A percentile compares a stretch with the other conserved stretches of the same genome.
Conservation (phyloP, 495 filamentous ascomycete genomes). For the Hypoxylon perforatum region DNA sequence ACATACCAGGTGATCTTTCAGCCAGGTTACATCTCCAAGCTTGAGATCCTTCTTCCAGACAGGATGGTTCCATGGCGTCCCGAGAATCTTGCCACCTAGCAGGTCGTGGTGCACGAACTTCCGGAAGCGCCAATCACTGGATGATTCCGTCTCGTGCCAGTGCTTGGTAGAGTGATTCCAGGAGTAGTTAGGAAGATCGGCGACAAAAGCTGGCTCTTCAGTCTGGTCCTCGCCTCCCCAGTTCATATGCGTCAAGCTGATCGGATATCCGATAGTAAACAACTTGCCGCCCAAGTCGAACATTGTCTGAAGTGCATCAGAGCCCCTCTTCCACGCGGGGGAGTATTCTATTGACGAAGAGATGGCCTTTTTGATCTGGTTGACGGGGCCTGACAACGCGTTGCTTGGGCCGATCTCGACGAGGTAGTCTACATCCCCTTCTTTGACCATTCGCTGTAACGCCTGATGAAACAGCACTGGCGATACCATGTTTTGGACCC, state of each 20-base stretch:
- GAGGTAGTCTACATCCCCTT: conserved; percentile 39
- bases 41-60: conserved; percentile 47
- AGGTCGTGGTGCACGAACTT: conserved; percentile 34
- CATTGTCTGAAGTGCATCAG: conserved; percentile 35
- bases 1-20: conserved; percentile 42
- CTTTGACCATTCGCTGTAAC: conserved; percentile 24
- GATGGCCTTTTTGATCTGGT: conserved; percentile 45
- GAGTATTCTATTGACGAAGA: conserved; percentile 1
- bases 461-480: conserved; percentile 51
- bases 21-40: conserved; percentile 48
- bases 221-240: neutral
- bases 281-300: conserved; percentile 45
- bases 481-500: conserved; percentile 50
- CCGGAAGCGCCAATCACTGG: conserved; percentile 38
- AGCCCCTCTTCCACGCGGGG: conserved; percentile 14
- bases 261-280: conserved; percentile 13
- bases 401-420: conserved; percentile 66
- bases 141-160: conserved; percentile 44
- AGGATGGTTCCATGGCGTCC: conserved; percentile 7
- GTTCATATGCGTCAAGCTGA: neutral
- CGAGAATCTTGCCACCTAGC: conserved; percentile 17
- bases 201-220: neutral
- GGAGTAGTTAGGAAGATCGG: conserved; percentile 53
- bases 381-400: conserved; percentile 56
- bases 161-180: conserved; percentile 55